Conservation (phyloP, 23 red algal genomes). For the Gracilaria domingensis region DNA sequence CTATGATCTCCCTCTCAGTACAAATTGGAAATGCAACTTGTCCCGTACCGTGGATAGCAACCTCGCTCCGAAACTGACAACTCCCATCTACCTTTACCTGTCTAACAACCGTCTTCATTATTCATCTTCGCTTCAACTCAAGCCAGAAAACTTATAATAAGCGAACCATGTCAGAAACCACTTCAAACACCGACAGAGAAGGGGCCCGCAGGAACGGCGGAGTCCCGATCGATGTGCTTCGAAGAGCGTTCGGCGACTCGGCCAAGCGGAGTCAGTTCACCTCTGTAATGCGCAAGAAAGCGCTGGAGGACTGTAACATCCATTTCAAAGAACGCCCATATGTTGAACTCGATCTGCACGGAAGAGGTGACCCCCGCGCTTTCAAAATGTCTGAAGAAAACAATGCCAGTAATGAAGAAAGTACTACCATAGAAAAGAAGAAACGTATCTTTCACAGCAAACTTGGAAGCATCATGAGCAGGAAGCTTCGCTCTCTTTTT, state of each 20-base stretch:
- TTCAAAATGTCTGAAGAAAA: neutral
- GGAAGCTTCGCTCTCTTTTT: neutral
- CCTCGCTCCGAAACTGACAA: neutral
- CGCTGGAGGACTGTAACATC: neutral
- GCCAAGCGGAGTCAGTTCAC: neutral
- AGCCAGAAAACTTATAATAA: neutral
- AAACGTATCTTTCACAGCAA: neutral
- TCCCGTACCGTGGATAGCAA: no score
- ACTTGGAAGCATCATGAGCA: neutral
- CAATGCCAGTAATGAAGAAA: neutral
- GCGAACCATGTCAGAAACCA: neutral
- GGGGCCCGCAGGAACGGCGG: neutral
- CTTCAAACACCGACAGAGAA: neutral
- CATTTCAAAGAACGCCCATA: neutral
- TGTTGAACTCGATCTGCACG: neutral
- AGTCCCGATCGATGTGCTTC: neutral
- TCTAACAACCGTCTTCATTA: neutral
- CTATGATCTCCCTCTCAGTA: no score
- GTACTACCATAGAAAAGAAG: neutral
- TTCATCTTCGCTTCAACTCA: neutral
- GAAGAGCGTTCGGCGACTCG: neutral
- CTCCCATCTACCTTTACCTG: neutral
- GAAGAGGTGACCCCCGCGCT: neutral
- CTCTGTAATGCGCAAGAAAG: neutral
- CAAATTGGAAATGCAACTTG: no score